phyloP scores from a whole-genome alignment of 352 stramenopile genomes.

The Phytophthora niederhauseri region DNA sequence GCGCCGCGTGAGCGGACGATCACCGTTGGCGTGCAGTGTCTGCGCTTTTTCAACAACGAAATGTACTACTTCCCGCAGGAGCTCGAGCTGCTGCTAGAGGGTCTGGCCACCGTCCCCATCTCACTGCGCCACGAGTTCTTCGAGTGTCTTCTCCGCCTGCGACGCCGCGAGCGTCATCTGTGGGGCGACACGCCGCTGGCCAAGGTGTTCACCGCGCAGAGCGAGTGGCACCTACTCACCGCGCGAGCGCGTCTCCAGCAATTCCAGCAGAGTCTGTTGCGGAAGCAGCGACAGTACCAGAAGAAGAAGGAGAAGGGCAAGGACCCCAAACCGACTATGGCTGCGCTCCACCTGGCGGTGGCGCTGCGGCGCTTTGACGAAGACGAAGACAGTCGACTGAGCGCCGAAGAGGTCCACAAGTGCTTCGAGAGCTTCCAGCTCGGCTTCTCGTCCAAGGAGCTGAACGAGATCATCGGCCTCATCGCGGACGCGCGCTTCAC shows the following conservation, averaged over 20 bases:
- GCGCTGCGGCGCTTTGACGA: constrained; percentile 74
- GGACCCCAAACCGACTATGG: constrained; percentile 32
- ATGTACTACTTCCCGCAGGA: constrained; percentile 97
- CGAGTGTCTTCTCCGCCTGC: constrained; percentile 85
- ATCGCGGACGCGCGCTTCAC: constrained; percentile 62
- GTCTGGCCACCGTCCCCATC: constrained; percentile 64
- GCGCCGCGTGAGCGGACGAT: constrained; percentile 39
- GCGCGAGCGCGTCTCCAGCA: constrained; percentile 84
- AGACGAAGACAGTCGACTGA: constrained; percentile 69
- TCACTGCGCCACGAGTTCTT: constrained; percentile 87
- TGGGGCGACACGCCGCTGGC: constrained; percentile 96
- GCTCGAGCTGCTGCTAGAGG: constrained; percentile 91
- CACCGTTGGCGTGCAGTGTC: constrained; percentile 81
- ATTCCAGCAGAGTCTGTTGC: constrained; percentile 79
- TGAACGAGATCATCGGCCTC: constrained; percentile 85
- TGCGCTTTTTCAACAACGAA: constrained; percentile 98
- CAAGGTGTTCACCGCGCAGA: constrained; percentile 97
- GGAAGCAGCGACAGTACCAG: constrained; percentile 56
- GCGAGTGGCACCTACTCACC: constrained; percentile 96
- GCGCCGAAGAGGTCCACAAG: constrained; percentile 75
- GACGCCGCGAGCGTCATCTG: constrained; percentile 95
- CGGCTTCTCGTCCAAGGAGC: constrained; percentile 78
- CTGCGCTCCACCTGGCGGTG: constrained; percentile 52
- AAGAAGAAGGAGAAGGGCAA: constrained; percentile 52
- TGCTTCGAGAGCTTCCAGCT: constrained; percentile 90